Evolutionary conservation across 805 yeast species (phyloP), one percentile per base, ranked within the genome.

Genomic region (Metschnikowia lunata): DNA sequence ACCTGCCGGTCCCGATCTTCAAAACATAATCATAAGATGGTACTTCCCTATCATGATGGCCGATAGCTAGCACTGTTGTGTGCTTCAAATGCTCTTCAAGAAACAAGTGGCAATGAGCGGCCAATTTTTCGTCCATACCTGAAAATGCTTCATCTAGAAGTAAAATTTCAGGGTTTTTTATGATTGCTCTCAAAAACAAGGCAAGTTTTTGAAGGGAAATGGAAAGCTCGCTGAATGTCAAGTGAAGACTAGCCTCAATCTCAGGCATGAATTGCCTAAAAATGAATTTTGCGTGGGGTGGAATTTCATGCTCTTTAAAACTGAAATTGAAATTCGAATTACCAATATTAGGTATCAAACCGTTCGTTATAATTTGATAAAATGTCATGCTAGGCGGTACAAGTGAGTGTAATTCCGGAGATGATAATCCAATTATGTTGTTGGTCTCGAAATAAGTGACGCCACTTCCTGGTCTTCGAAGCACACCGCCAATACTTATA

Each of bases 61-160:
- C 96, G 23, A 93, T 85, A 0, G 85, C 72, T 30, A 91, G 72
- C 2, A 83, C 80, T 0, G 96, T 82, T 0, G 95, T 86, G 7
- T 52, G 46, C 4, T 36, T 26, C 40, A 62, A 51, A 2, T 58
- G 42, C 6, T 45, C 38, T 8, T 51, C 52, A 12, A 71, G 54
- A 13, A 66, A 39, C 7, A 49, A 45, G 45, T 69, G 74, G 46
- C 75, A 71, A 44, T 55, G 48, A 8, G 48, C 38, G 59, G 70
- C 58, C 31, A 69, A 32, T 7, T 36, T 43, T 35, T 50, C 55
- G 30, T 80, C 82, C 93, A 91, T 87, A 12, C 89, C 95, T 18
- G 96, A 86, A 46, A 91, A 79, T 0, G 98, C 95, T 67, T 91
- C 99, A 63, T 91, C 99, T 2, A 91, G 68, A 37, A 91, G 83